A percentile compares a stretch with the other conserved stretches of the same genome.
Evolutionary conservation across 2,329 filamentous ascomycete genomes (phyloP).

Genomic region (Alternaria triticina): DNA sequence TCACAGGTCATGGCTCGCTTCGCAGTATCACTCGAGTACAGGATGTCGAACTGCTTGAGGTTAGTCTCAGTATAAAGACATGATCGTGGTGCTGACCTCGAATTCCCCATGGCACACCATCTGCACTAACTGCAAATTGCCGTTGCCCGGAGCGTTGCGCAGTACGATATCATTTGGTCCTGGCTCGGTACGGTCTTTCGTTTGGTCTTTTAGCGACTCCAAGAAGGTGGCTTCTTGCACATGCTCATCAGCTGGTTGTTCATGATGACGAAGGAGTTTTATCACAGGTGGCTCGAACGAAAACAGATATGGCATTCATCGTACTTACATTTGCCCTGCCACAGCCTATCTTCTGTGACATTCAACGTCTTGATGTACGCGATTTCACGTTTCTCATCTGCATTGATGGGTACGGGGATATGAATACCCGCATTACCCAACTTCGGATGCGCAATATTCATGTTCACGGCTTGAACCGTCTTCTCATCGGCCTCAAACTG

Average conservation of each 20-base stretch:
- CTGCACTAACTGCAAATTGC: conserved; percentile 86
- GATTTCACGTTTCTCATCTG: conserved; percentile 65
- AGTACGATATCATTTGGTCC: conserved; percentile 52
- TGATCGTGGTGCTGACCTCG: conserved; percentile 54
- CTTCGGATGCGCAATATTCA: conserved; percentile 71
- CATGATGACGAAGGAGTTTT: background rate
- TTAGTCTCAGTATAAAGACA: background rate
- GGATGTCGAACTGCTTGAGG: conserved; percentile 73
- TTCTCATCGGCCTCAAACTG: conserved; percentile 57
- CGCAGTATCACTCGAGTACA: conserved; percentile 84
- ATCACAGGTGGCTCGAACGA: too few species aligned
- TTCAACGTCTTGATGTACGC: conserved; percentile 72
- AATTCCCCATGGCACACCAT: conserved; percentile 88
- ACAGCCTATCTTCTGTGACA: conserved; percentile 69
- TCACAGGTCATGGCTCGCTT: conserved; percentile 58
- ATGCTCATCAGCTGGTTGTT: conserved; percentile 19
- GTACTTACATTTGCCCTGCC: conserved; percentile 74
- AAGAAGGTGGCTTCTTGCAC: conserved; percentile 63
- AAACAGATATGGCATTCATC: background rate
- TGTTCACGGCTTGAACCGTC: conserved; percentile 65
- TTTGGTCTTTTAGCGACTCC: conserved; percentile 68
- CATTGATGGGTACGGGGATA: conserved; percentile 67
- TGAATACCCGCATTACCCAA: conserved; percentile 81
- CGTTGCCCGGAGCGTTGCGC: conserved; percentile 68
- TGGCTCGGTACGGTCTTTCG: conserved; percentile 14